Conservation (phyloP, 2,329 filamentous ascomycete species). For the Hypoxylon sp. region DNA sequence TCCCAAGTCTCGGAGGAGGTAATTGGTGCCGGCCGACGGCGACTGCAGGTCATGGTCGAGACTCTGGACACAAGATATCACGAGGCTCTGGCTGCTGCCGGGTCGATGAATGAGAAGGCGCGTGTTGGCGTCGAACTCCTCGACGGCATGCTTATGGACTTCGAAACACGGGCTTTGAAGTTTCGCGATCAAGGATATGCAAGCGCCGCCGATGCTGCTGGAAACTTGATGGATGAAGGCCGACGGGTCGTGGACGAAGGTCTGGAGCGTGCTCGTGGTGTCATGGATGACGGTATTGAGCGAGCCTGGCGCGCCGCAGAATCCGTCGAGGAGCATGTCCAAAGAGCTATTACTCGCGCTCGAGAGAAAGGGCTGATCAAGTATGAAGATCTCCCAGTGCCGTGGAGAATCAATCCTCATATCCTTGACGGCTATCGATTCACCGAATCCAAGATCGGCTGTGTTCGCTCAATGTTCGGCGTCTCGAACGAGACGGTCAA, state of each 20-base stretch:
- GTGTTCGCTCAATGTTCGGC: constrained; percentile 84
- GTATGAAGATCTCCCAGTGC: constrained; percentile 91
- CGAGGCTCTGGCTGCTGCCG: constrained; percentile 85
- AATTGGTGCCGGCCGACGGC: constrained; percentile 85
- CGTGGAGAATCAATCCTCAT: constrained; percentile 96
- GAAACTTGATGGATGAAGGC: constrained; percentile 81
- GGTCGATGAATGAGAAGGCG: constrained; percentile 92
- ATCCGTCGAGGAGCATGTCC: constrained; percentile 86
- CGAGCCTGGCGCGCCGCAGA: constrained; percentile 86
- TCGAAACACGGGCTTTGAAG: constrained; percentile 86
- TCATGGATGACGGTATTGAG: constrained; percentile 85
- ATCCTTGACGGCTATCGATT: constrained; percentile 95
- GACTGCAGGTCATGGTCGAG: constrained; percentile 91
- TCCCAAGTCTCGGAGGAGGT: constrained; percentile 91
- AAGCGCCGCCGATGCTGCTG: constrained; percentile 75
- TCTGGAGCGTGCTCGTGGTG: constrained; percentile 79
- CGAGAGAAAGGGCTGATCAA: constrained; percentile 85
- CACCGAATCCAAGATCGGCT: constrained; percentile 90
- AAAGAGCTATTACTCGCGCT: constrained; percentile 81
- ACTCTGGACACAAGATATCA: constrained; percentile 91
- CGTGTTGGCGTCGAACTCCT: constrained; percentile 88
- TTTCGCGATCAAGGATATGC: constrained; percentile 82
- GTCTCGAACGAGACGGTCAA: constrained; percentile 96
- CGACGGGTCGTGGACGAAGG: constrained; percentile 86
- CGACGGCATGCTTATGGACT: constrained; percentile 86